These are phyloP conservation scores for Hypoxylon sp. DNA, from an alignment of 2,329 filamentous ascomycete species.

Conservation along the genomic window DNA sequence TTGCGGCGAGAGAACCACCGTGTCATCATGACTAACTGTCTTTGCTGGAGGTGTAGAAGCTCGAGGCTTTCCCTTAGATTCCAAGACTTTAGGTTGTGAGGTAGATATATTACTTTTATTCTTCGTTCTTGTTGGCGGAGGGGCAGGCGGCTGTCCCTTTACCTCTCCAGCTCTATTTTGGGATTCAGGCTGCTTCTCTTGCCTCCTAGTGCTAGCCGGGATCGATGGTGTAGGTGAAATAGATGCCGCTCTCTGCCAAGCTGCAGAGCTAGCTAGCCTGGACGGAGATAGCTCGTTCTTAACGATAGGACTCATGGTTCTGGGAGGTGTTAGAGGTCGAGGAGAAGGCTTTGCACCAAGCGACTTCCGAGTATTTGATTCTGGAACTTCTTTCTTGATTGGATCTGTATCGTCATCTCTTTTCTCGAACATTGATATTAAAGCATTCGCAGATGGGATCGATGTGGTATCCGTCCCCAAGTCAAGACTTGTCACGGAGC, in stretches of 20 bases:
- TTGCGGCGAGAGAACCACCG: constrained; percentile 42
- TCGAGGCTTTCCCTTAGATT: constrained; percentile 34
- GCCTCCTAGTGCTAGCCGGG: constrained; percentile 1
- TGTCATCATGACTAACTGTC: constrained; percentile 30
- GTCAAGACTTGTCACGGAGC: constrained; percentile 47
- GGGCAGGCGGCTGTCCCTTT: constrained; percentile 39
- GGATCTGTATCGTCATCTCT: constrained; percentile 44
- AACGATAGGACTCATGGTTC: constrained; percentile 41
- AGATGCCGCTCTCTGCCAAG: constrained; percentile 34
- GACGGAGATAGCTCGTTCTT: constrained; percentile 40
- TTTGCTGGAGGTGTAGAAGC: constrained; percentile 40
- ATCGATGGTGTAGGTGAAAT: too few species aligned
- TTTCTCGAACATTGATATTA: constrained; percentile 75
- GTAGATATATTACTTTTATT: constrained; percentile 16
- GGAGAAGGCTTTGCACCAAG: constrained; percentile 37
- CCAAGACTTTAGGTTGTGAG: constrained; percentile 5
- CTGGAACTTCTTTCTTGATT: constrained; percentile 38
- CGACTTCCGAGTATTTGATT: constrained; percentile 46
- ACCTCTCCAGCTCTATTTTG: constrained; percentile 1
- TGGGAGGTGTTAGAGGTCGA: constrained; percentile 47
- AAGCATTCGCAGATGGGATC: constrained; percentile 68
- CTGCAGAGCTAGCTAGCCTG: constrained; percentile 32
- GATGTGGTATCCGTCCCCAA: constrained; percentile 61
- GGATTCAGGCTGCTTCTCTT: constrained; percentile 7
- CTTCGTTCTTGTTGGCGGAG: constrained; percentile 39